phyloP scores from a whole-genome alignment of 805 yeast genomes.

The Ogataea pini region DNA sequence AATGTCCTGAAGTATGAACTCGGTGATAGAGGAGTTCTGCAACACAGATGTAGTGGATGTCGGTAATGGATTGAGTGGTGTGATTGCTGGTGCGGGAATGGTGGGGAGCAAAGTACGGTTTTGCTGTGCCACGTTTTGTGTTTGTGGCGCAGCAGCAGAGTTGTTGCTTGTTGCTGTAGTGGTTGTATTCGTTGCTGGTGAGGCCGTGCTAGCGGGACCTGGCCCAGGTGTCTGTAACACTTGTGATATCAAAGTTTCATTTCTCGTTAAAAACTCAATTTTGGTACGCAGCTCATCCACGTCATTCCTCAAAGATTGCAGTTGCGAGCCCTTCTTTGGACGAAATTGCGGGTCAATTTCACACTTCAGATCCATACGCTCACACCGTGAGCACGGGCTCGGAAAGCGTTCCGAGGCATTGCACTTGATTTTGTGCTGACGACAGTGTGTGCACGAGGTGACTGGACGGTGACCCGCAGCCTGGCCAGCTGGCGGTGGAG shows the following conservation, averaged over 20 bases:
- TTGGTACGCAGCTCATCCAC: constrained; percentile 77
- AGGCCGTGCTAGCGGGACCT: not conserved
- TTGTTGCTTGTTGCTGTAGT: not conserved
- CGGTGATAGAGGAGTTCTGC: constrained; percentile 44
- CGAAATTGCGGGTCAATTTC: constrained; percentile 89
- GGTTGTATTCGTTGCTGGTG: not conserved
- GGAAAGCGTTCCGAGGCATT: constrained; percentile 87
- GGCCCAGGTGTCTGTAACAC: constrained; percentile 46
- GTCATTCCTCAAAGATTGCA: constrained; percentile 80
- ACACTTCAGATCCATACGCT: constrained; percentile 74
- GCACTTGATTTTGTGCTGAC: constrained; percentile 93
- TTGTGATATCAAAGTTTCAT: constrained; percentile 67
- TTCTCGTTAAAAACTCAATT: constrained; percentile 64
- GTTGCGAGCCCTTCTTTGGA: constrained; percentile 90
- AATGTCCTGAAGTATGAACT: constrained; percentile 78
- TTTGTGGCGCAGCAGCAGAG: constrained; percentile 3
- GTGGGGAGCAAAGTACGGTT: not conserved
- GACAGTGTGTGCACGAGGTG: constrained; percentile 89
- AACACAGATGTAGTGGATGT: constrained; percentile 19
- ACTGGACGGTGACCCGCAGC: constrained; percentile 77
- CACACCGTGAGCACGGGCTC: constrained; percentile 79
- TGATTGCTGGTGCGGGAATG: constrained; percentile 14
- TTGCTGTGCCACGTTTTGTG: not conserved
- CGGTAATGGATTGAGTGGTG: constrained; percentile 22
- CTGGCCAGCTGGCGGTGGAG: constrained; percentile 18